Conservation (phyloP, 768 basidiomycete genomes). For the Hericium rajendrae region DNA sequence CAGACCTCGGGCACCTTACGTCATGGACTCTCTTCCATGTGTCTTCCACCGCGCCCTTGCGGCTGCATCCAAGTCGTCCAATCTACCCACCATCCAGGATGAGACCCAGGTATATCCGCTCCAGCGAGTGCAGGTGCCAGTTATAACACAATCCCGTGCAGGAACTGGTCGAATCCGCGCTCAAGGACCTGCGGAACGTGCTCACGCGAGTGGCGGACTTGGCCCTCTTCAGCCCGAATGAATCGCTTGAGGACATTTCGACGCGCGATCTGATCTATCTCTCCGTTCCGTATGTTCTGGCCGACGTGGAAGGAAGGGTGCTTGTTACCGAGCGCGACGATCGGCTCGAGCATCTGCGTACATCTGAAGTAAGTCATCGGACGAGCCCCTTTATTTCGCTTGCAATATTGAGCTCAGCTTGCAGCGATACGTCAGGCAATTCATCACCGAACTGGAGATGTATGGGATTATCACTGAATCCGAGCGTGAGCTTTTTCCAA, state of each 20-base stretch:
- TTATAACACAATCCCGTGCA: conserved; percentile 19
- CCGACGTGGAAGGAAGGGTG: conserved; percentile 56
- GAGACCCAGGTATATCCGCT: conserved; percentile 32
- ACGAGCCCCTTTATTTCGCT: neutral
- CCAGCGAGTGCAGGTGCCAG: neutral
- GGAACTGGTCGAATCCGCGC: conserved; percentile 48
- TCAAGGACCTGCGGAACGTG: conserved; percentile 47
- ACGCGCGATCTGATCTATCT: conserved; percentile 72
- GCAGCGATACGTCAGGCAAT: conserved; percentile 41
- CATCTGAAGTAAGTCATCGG: conserved; percentile 43
- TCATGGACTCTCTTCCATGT: conserved; percentile 22
- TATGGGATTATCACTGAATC: conserved; percentile 59
- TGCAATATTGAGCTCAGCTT: conserved; percentile 7
- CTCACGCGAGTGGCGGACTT: conserved; percentile 46
- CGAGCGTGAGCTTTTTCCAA: conserved; percentile 48
- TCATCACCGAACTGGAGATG: conserved; percentile 41
- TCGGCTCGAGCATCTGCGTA: conserved; percentile 44
- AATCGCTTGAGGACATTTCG: conserved; percentile 72
- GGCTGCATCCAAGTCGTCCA: conserved; percentile 27
- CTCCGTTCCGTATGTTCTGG: conserved; percentile 55
- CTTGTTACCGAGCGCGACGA: conserved; percentile 46
- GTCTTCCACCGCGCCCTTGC: conserved; percentile 32
- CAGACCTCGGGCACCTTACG: conserved; percentile 7
- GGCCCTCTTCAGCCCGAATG: conserved; percentile 76
- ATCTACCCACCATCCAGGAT: conserved; percentile 32